Evolutionary conservation across 164 flowering plant species (phyloP).

Genomic region (Echeveria elegans): DNA sequence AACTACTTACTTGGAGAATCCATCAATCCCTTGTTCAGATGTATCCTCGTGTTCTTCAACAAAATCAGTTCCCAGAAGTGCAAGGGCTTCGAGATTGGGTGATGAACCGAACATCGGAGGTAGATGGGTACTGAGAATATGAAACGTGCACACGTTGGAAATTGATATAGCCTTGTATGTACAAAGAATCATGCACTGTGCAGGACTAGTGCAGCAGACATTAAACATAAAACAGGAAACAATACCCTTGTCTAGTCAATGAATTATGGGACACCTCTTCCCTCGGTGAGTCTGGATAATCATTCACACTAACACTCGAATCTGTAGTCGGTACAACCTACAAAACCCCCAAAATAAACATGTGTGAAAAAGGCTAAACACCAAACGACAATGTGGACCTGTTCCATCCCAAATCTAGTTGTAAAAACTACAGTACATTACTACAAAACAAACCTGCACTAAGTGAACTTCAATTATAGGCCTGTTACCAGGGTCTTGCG

Average conservation of each 20-base stretch:
- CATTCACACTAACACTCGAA: neutral
- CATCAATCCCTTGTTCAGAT: conserved; percentile 24
- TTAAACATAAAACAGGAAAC: neutral
- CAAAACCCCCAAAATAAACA: neutral
- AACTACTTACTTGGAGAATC: conserved; percentile 36
- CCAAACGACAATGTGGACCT: neutral
- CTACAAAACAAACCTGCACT: conserved; percentile 29
- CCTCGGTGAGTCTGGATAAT: neutral
- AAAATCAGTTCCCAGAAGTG: conserved; percentile 24
- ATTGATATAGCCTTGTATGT: too few species aligned
- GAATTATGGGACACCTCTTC: neutral
- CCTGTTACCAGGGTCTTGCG: conserved; percentile 33
- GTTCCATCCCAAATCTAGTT: neutral
- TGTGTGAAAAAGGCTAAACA: neutral
- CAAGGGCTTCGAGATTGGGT: conserved; percentile 68
- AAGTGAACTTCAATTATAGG: conserved; percentile 49
- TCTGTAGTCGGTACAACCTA: neutral
- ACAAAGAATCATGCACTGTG: neutral
- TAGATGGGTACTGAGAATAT: conserved; percentile 42
- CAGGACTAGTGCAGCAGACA: neutral
- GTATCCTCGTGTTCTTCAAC: conserved; percentile 28
- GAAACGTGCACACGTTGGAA: neutral
- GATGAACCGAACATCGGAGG: conserved; percentile 84
- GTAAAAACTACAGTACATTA: neutral
- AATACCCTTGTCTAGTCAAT: conserved; percentile 4